These are phyloP conservation scores for Fusarium sp. DNA, from an alignment of 2,329 filamentous ascomycete species.

Conservation along the genomic window DNA sequence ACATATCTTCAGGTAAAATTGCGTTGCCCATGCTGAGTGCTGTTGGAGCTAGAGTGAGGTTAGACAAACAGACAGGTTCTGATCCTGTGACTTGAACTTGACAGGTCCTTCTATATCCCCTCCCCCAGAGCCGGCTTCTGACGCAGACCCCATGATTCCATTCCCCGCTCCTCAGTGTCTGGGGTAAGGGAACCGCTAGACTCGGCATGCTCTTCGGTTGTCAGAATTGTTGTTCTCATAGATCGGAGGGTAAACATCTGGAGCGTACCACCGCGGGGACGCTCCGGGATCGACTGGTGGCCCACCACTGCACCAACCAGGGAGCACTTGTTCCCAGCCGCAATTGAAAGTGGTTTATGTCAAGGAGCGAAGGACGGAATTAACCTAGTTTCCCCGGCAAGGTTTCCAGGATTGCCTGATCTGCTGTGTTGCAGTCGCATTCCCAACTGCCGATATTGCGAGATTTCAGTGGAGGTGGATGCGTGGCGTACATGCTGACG, in stretches of 20 bases:
- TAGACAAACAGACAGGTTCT: background rate
- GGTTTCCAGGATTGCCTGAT: background rate
- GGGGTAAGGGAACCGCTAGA: background rate
- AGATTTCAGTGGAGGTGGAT: background rate
- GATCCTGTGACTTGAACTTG: background rate
- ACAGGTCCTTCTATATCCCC: background rate
- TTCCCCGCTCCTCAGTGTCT: too few relatives aligned
- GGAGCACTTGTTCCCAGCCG: background rate
- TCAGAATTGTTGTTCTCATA: fast-evolving
- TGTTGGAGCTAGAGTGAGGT: too few relatives aligned
- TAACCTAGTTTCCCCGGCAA: background rate
- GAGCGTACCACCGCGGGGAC: background rate
- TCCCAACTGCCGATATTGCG: background rate
- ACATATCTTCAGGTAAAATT: background rate
- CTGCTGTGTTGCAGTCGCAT: background rate
- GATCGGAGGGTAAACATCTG: background rate
- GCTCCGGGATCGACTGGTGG: background rate
- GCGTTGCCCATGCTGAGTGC: background rate
- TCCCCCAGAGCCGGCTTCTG: too few relatives aligned
- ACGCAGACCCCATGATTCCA: background rate
- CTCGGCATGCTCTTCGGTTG: background rate
- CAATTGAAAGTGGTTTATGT: too few relatives aligned
- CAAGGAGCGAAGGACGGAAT: too few relatives aligned
- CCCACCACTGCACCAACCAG: background rate
- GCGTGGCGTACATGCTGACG: background rate